phyloP scores from a whole-genome alignment of 2,329 filamentous ascomycete species.

The Torrubiella hemipterigena region DNA sequence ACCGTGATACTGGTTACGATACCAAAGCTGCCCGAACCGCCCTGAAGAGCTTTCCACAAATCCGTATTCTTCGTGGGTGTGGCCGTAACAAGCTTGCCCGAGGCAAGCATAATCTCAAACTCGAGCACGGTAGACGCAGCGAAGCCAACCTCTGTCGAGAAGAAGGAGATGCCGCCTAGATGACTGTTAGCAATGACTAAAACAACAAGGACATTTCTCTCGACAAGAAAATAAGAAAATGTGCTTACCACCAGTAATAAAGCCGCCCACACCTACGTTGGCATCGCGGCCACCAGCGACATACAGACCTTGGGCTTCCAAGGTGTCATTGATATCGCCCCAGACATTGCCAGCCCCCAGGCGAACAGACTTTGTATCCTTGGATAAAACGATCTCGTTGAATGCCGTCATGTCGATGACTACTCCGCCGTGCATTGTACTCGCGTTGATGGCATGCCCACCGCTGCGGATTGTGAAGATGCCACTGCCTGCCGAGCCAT shows the following conservation, averaged over 20 bases:
- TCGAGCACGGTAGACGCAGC: slow-evolving; percentile 1
- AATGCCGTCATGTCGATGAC: slow-evolving; percentile 9
- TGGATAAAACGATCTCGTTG: slow-evolving; percentile 17
- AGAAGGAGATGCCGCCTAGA: slow-evolving; percentile 4
- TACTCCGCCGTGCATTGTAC: not conserved
- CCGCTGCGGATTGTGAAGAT: not conserved
- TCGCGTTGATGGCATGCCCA: not conserved
- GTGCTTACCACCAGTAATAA: slow-evolving; percentile 19
- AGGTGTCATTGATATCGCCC: slow-evolving; percentile 22
- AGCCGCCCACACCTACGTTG: slow-evolving; percentile 27
- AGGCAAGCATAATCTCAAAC: slow-evolving; percentile 26
- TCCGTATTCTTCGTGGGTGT: slow-evolving; percentile 15
- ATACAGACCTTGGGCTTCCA: slow-evolving; percentile 19
- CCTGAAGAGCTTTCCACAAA: slow-evolving; percentile 30
- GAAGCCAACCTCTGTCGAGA: slow-evolving; percentile 1
- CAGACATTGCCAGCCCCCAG: slow-evolving; percentile 27
- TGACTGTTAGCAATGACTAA: not conserved
- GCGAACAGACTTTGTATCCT: slow-evolving; percentile 15
- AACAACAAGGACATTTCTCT: not conserved
- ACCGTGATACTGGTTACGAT: slow-evolving; percentile 20
- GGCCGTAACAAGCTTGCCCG: slow-evolving; percentile 25
- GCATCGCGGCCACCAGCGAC: slow-evolving; percentile 26
- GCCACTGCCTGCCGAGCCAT: not conserved
- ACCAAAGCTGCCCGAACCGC: slow-evolving; percentile 32
- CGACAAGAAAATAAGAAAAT: not conserved